Evolutionary conservation across 805 yeast species (phyloP).

Genomic region (Saturnispora galanensis): DNA sequence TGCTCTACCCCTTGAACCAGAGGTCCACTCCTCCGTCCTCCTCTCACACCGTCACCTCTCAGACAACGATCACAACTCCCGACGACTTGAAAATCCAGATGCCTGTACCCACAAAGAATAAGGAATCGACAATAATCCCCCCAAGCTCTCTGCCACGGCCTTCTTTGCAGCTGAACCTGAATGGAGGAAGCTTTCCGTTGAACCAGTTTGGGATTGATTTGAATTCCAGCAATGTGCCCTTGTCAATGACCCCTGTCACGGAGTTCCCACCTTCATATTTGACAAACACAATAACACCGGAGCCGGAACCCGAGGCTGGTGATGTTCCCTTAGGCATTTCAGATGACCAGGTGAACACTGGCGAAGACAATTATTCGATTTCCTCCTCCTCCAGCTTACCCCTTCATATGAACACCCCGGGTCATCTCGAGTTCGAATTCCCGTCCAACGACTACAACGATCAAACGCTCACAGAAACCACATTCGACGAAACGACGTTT

Average conservation of each 20-base stretch:
- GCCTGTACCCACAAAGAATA: slow-evolving; percentile 57
- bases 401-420: background rate
- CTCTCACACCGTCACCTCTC: slow-evolving; percentile 15
- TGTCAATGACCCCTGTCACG: slow-evolving; percentile 74
- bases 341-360: background rate
- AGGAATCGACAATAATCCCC: slow-evolving; percentile 14
- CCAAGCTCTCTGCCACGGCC: slow-evolving; percentile 12
- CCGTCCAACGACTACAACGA: background rate
- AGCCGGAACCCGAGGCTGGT: background rate
- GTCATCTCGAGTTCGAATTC: slow-evolving; percentile 2
- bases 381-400: slow-evolving; percentile 4
- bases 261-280: slow-evolving; percentile 31
- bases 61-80: slow-evolving; percentile 12
- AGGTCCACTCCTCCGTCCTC: slow-evolving; percentile 18
- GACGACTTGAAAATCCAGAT: slow-evolving; percentile 51
- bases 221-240: slow-evolving; percentile 55
- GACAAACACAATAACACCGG: slow-evolving; percentile 4
- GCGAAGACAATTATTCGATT: background rate
- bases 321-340: background rate
- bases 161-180: slow-evolving; percentile 4
- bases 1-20: slow-evolving; percentile 47
- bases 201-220: slow-evolving; percentile 36
- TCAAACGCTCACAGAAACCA: slow-evolving; percentile 4
- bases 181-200: background rate
- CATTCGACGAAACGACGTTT: slow-evolving; percentile 3